Evolutionary conservation across 306 rosid genomes (phyloP).

Genomic region (Sesbania bispinosa): DNA sequence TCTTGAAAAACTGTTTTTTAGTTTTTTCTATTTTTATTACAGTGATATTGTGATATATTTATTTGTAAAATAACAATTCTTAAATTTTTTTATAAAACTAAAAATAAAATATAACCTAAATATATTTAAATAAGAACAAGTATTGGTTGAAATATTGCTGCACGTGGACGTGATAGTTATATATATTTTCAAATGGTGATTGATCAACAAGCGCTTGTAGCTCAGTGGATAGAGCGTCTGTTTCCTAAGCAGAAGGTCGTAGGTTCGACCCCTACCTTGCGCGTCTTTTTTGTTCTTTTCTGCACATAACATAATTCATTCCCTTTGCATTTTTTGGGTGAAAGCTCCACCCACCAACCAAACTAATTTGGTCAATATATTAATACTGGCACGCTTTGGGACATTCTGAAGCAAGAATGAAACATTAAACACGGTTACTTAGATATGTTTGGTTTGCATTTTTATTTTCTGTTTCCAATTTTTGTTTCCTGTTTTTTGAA

Average conservation of each 20-base stretch:
- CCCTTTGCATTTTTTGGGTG: neutral
- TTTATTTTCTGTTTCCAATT: too few relatives aligned
- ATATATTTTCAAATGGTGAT: neutral
- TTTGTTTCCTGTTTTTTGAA: too few relatives aligned
- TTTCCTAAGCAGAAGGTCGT: slow-evolving; percentile 95
- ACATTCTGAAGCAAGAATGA: neutral
- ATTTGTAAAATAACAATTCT: too few relatives aligned
- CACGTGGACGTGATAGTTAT: too few relatives aligned
- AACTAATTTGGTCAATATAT: neutral
- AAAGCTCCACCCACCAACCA: neutral
- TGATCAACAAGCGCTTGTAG: slow-evolving; percentile 50
- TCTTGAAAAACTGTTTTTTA: too few relatives aligned
- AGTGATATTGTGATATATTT: too few relatives aligned
- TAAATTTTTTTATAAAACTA: too few relatives aligned
- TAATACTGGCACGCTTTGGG: neutral
- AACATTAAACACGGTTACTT: neutral
- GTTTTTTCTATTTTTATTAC: too few relatives aligned
- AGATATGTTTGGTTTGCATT: too few relatives aligned
- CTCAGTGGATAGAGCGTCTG: slow-evolving; percentile 98
- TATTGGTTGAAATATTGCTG: too few relatives aligned
- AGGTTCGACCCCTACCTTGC: slow-evolving; percentile 96
- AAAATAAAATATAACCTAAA: too few relatives aligned
- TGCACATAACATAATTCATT: neutral
- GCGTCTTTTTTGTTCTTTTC: slow-evolving; percentile 2
- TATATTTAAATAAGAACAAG: too few relatives aligned